phyloP scores from a whole-genome alignment of 345 rosid genomes.

The Noccaea caerulescens region DNA sequence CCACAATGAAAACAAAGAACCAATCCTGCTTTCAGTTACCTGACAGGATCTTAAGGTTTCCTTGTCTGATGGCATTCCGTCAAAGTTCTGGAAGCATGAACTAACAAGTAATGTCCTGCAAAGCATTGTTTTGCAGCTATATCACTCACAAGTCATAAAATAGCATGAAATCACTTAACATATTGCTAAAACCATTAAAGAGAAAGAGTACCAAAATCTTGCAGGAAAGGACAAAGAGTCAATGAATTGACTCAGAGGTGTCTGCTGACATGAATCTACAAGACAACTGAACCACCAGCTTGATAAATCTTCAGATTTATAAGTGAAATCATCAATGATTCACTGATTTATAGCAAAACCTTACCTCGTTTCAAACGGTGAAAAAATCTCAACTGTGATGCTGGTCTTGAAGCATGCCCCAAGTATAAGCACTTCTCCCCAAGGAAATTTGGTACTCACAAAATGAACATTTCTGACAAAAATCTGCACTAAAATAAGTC shows the following conservation, averaged over 20 bases:
- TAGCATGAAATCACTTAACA: conserved; percentile 32
- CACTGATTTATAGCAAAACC: conserved; percentile 23
- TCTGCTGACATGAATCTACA: conserved; percentile 49
- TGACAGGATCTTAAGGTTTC: conserved; percentile 67
- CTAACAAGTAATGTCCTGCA: conserved; percentile 76
- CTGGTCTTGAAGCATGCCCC: conserved; percentile 84
- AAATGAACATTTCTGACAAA: conserved; percentile 76
- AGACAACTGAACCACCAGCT: conserved; percentile 61
- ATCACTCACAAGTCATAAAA: conserved; percentile 28
- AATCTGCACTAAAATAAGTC: conserved; percentile 51
- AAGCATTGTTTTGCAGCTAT: conserved; percentile 15
- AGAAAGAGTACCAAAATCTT: conserved; percentile 66
- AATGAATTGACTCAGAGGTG: conserved; percentile 64
- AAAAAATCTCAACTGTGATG: conserved; percentile 66
- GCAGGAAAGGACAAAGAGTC: conserved; percentile 74
- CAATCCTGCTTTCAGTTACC: conserved; percentile 49
- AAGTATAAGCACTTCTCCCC: conserved; percentile 70
- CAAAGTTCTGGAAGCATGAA: conserved; percentile 67
- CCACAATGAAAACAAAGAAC: conserved; percentile 30
- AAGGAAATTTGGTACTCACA: conserved; percentile 68
- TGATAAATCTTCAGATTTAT: conserved; percentile 12
- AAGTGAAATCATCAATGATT: conserved; percentile 12
- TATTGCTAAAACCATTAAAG: conserved; percentile 23
- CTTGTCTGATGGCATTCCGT: conserved; percentile 56
- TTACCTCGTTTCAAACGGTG: conserved; percentile 79